Conservation (phyloP, 2,329 filamentous ascomycete genomes). For the Ramularia endophylla region DNA sequence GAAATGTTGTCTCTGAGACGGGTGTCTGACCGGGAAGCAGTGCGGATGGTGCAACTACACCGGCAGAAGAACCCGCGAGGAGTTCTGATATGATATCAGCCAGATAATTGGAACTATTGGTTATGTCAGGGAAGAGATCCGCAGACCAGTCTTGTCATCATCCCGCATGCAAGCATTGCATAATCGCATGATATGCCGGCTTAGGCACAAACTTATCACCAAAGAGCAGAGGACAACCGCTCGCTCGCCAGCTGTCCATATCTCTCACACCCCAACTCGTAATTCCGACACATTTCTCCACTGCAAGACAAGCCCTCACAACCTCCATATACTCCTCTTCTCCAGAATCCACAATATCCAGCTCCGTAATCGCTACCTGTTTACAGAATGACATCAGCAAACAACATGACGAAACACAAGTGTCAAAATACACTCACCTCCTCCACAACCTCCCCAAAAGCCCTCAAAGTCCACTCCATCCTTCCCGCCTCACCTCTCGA, state of each 20-base stretch:
- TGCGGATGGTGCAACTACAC: conserved; percentile 36
- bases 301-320: conserved; percentile 51
- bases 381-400: no score
- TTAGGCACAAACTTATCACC: conserved; percentile 38
- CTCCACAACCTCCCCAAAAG: conserved; percentile 44
- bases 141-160: no score
- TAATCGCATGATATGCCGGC: conserved; percentile 32
- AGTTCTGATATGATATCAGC: conserved; percentile 23
- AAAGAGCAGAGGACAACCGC: conserved; percentile 37
- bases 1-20: neutral
- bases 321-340: conserved; percentile 51
- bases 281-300: conserved; percentile 58
- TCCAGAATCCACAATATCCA: conserved; percentile 58
- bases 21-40: conserved; percentile 12
- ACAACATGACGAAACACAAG: no score
- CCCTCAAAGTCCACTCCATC: conserved; percentile 38
- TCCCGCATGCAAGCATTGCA: conserved; percentile 6
- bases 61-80: conserved; percentile 33
- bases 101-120: no score
- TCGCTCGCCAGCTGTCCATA: conserved; percentile 38
- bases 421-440: no score
- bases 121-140: no score
- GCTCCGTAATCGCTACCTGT: conserved; percentile 63
- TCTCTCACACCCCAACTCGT: conserved; percentile 48
- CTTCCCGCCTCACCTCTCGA: conserved; percentile 33